Percentiles rank a stretch among this genome's conserved stretches.
phyloP scores from a whole-genome alignment of 441 rosid species.

The Populus hybrid region DNA sequence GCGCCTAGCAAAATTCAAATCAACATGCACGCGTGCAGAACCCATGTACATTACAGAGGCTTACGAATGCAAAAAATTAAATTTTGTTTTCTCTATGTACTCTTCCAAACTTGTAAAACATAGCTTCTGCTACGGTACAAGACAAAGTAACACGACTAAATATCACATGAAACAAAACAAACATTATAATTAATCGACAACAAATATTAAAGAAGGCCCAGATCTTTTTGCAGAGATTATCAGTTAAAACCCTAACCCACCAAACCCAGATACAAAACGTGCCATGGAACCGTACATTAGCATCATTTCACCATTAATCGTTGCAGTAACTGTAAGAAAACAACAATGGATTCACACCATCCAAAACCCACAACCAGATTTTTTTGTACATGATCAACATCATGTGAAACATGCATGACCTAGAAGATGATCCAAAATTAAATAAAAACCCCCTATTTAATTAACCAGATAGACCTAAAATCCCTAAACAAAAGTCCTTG shows the following conservation, averaged over 20 bases:
- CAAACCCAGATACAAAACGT: conserved; percentile 27
- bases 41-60: neutral
- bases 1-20: neutral
- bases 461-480: neutral
- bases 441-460: neutral
- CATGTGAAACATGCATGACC: conserved; percentile 19
- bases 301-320: conserved; percentile 14
- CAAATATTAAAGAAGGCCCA: conserved; percentile 13
- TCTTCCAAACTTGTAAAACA: neutral
- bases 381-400: conserved; percentile 3
- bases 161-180: neutral
- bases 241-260: conserved; percentile 30
- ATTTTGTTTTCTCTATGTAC: neutral
- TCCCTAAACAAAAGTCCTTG: neutral
- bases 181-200: neutral
- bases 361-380: conserved; percentile 21
- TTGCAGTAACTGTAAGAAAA: neutral
- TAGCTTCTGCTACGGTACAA: conserved; percentile 1
- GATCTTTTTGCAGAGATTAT: conserved; percentile 24
- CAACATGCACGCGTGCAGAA: neutral
- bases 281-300: conserved; percentile 33
- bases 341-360: conserved; percentile 1
- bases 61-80: neutral
- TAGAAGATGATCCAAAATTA: conserved; percentile 8
- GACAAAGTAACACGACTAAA: neutral